A percentile compares a stretch with the other conserved stretches of the same genome.
Evolutionary conservation across 495 filamentous ascomycete species (phyloP).

Genomic region (Penicillium samsonianum): DNA sequence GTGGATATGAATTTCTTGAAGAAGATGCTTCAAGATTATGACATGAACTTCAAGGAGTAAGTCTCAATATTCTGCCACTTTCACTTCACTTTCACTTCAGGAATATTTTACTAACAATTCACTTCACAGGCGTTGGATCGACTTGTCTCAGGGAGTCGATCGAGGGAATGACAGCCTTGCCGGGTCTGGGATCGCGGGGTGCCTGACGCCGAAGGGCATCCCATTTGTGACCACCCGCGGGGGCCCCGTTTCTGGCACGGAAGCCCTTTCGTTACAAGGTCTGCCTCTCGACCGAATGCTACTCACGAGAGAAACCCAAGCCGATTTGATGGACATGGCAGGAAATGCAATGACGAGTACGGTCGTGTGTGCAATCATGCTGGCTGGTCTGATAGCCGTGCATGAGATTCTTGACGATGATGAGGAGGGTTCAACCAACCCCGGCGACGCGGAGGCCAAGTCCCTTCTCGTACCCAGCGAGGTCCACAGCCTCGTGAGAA

Average conservation of each 20-base stretch:
- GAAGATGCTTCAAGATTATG: slow-evolving; percentile 46
- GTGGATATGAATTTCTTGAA: slow-evolving; percentile 64
- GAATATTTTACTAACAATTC: background rate
- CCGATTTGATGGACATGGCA: slow-evolving; percentile 69
- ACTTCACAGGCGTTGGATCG: slow-evolving; percentile 51
- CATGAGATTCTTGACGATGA: slow-evolving; percentile 35
- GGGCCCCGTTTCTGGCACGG: slow-evolving; percentile 63
- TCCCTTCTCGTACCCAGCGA: slow-evolving; percentile 10
- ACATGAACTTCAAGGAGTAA: slow-evolving; percentile 66
- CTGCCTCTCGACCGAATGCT: slow-evolving; percentile 63
- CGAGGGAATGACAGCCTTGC: slow-evolving; percentile 48
- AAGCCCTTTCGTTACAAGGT: slow-evolving; percentile 71
- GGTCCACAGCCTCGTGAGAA: slow-evolving; percentile 10
- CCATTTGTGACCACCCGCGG: slow-evolving; percentile 63
- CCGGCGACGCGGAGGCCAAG: slow-evolving; percentile 5
- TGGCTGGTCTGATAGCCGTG: slow-evolving; percentile 53
- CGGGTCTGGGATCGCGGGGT: slow-evolving; percentile 61
- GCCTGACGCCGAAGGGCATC: slow-evolving; percentile 69
- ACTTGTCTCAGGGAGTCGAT: slow-evolving; percentile 78
- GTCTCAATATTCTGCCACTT: slow-evolving; percentile 4
- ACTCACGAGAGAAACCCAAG: slow-evolving; percentile 62
- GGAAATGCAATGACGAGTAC: slow-evolving; percentile 86
- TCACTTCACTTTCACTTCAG: background rate
- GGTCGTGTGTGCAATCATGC: slow-evolving; percentile 64
- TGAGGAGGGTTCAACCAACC: slow-evolving; percentile 7